These are phyloP conservation scores for Colletotrichum graminicola DNA, from an alignment of 2,329 filamentous ascomycete genomes.

Conservation along the genomic window DNA sequence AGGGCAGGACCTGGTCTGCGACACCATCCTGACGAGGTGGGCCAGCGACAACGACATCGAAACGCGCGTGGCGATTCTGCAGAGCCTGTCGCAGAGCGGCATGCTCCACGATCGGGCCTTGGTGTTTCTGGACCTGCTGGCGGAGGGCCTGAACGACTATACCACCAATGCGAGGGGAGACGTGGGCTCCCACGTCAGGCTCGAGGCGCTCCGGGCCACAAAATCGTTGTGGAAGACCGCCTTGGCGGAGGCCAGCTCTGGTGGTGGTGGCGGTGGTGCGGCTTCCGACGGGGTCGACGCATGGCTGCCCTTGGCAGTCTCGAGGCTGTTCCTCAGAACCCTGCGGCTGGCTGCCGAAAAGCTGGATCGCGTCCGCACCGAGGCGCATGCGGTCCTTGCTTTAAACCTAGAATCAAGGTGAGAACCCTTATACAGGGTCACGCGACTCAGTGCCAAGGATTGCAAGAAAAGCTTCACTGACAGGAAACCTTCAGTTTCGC, in stretches of 20 bases:
- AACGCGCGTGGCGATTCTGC: constrained; percentile 66
- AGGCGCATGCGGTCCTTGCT: constrained; percentile 69
- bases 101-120: constrained; percentile 57
- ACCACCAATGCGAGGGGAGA: constrained; percentile 91
- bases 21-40: constrained; percentile 67
- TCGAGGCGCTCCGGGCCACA: constrained; percentile 84
- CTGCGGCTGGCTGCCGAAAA: constrained; percentile 87
- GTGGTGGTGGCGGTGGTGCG: neutral
- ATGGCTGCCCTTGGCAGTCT: constrained; percentile 50
- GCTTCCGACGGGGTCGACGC: constrained; percentile 14
- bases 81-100: constrained; percentile 63
- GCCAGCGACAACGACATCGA: constrained; percentile 62
- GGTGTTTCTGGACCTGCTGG: constrained; percentile 60
- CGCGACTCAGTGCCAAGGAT: neutral
- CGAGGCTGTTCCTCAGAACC: constrained; percentile 60
- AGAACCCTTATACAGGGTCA: constrained; percentile 41
- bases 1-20: constrained; percentile 50
- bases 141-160: constrained; percentile 83
- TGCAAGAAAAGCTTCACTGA: neutral
- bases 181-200: constrained; percentile 85
- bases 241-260: constrained; percentile 33
- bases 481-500: constrained; percentile 51
- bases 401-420: constrained; percentile 62
- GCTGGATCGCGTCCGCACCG: constrained; percentile 84
- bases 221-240: constrained; percentile 67